Conservation (phyloP, 192 early-diverging fungal species). For the Umbelopsis vinacea region DNA sequence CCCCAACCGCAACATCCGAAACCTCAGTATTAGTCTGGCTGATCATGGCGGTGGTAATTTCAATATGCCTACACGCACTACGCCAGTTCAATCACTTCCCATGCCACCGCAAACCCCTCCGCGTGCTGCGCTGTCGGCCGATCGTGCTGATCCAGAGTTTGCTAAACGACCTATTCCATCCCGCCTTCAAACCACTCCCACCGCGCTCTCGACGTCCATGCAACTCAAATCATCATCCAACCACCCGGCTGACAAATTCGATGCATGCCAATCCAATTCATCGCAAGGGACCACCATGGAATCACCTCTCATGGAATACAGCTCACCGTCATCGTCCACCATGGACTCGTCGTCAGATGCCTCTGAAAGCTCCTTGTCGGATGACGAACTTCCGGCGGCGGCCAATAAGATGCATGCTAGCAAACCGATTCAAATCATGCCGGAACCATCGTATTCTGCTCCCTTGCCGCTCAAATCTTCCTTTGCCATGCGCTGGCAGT, state of each 20-base stretch:
- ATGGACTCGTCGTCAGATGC: neutral
- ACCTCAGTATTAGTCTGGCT: neutral
- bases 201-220: conserved; percentile 15
- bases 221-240: conserved; percentile 35
- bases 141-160: conserved; percentile 14
- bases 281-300: conserved; percentile 14
- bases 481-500: conserved; percentile 14
- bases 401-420: conserved; percentile 1
- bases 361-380: neutral
- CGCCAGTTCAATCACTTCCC: neutral
- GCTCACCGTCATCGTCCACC: neutral
- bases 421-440: conserved; percentile 18
- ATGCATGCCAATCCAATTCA: conserved; percentile 17
- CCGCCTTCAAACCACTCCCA: neutral
- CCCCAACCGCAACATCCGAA: neutral
- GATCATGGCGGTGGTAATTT: neutral
- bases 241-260: neutral
- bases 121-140: conserved; percentile 8
- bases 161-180: conserved; percentile 22
- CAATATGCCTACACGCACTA: neutral
- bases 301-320: conserved; percentile 6
- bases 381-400: neutral
- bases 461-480: conserved; percentile 4
- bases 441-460: conserved; percentile 15
- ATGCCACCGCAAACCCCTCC: conserved; percentile 13